Base-by-base conservation (phyloP, 2,329 filamentous ascomycete genomes). In the Fusarium albosuccineum region DNA sequence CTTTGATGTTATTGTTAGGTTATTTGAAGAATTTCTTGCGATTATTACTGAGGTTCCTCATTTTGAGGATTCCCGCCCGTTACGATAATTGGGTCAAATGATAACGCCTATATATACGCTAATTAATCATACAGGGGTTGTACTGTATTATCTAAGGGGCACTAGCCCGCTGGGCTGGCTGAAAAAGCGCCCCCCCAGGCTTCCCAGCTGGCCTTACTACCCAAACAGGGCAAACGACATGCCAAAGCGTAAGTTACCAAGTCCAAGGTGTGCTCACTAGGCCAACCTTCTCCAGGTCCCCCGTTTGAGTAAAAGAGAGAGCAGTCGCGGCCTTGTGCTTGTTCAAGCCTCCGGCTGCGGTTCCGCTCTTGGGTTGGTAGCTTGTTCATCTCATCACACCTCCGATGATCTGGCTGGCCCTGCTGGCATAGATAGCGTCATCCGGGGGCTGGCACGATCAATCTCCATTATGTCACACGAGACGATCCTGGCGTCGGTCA, bases 401-500 rank as follows among this genome's bases (percentile, higher is more conserved):
- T 44, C 27, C 48, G 22, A 67, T 64, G 22, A 67, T 64, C 30
- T 37, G 40, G 22, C 37, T 52, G 45, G 45, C 42, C 44, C 34
- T 57, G 48, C 60, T 41, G 48, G 59, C 22, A 34, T 52, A 65
- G 50, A 70, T 65, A 71, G 68, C 68, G 68, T 67, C 68, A 69
- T 69, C 42, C 51, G 60, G 33, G 26, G 51, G 27, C 49, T 56
- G 58, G 55, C 52, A 22, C 22, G 22, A 22, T 46, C 48, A 30
- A 36, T 49, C 14, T 53, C 29, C 10, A 57, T 53, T 42, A 50
- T 62, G 44, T 58, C 64, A 49, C 52, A 67, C 48, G 22, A 42
- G 51, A 40, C 59, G 56, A 68, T 67, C 64, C 60, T 68, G 48
- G 68, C 65, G 53, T 65, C 40, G 45, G 65, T 51, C 60, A 55